Evolutionary conservation across 129 eudicot species (phyloP).

Genomic region (Oenanthe sinensis): DNA sequence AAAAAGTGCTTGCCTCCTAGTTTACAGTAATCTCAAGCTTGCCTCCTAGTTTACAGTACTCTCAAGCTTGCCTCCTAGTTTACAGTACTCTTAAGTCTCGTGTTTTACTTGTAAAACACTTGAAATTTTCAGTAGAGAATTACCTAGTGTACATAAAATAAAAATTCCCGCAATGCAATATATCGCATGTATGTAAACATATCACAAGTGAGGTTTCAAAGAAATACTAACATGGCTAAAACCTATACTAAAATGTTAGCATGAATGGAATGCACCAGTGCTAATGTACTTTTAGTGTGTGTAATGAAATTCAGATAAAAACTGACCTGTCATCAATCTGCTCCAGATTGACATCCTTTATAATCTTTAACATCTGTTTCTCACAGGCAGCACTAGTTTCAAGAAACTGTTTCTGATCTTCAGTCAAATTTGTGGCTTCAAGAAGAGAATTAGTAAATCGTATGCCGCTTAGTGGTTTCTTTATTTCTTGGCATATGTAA

Average conservation of each 20-base stretch:
- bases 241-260: neutral
- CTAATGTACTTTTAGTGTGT: neutral
- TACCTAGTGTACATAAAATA: neutral
- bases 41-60: too few species aligned
- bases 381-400: constrained; percentile 84
- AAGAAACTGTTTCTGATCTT: constrained; percentile 79
- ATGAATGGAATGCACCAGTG: neutral
- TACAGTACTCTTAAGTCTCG: neutral
- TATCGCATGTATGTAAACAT: neutral
- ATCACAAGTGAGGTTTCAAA: neutral
- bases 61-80: neutral
- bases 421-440: constrained; percentile 70
- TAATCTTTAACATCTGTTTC: constrained; percentile 78
- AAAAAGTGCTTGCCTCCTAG: neutral
- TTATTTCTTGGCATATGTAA: constrained; percentile 78
- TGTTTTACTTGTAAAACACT: neutral
- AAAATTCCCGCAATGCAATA: neutral
- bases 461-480: constrained; percentile 81
- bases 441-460: constrained; percentile 76
- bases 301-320: neutral
- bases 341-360: constrained; percentile 77
- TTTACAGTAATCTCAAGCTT: too few species aligned
- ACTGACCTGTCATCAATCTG: constrained; percentile 76
- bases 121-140: neutral
- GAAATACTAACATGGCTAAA: neutral